These are phyloP conservation scores for Hymenoscyphus repandus DNA, from an alignment of 2,329 filamentous ascomycete genomes.

Conservation along the genomic window DNA sequence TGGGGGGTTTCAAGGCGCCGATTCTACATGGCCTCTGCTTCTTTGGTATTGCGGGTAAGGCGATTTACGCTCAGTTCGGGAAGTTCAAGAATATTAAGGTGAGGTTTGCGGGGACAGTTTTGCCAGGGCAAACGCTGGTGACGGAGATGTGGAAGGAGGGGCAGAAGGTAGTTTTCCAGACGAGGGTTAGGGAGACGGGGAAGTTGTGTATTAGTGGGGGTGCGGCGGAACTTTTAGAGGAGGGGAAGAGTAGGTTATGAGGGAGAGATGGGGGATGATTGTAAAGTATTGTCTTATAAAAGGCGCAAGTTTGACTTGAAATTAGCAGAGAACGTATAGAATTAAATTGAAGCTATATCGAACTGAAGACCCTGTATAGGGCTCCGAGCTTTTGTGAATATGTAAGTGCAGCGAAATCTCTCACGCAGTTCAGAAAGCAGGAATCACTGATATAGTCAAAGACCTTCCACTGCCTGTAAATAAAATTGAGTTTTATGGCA, in stretches of 20 bases:
- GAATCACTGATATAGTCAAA: too few species aligned
- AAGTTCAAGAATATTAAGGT: slow-evolving; percentile 89
- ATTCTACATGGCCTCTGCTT: slow-evolving; percentile 97
- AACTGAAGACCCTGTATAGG: too few species aligned
- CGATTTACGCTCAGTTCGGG: slow-evolving; percentile 79
- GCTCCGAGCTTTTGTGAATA: too few species aligned
- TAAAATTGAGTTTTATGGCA: too few species aligned
- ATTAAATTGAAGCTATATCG: too few species aligned
- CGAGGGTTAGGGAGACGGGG: slow-evolving; percentile 86
- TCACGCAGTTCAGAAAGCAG: too few species aligned
- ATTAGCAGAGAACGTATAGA: too few species aligned
- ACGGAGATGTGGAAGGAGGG: slow-evolving; percentile 95
- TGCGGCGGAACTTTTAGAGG: slow-evolving; percentile 59
- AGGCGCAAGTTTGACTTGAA: neutral
- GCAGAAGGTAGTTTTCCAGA: slow-evolving; percentile 75
- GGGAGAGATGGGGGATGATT: neutral
- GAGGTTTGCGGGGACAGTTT: slow-evolving; percentile 77
- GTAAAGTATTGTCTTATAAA: neutral
- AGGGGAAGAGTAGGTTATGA: slow-evolving; percentile 17
- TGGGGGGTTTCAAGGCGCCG: slow-evolving; percentile 89
- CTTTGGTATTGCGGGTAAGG: slow-evolving; percentile 88
- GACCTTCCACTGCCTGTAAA: too few species aligned
- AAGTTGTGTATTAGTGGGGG: slow-evolving; percentile 80
- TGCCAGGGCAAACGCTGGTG: slow-evolving; percentile 82
- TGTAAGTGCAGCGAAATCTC: too few species aligned